These are phyloP conservation scores for Thelonectria blattea DNA, from an alignment of 2,329 filamentous ascomycete species.

Conservation along the genomic window DNA sequence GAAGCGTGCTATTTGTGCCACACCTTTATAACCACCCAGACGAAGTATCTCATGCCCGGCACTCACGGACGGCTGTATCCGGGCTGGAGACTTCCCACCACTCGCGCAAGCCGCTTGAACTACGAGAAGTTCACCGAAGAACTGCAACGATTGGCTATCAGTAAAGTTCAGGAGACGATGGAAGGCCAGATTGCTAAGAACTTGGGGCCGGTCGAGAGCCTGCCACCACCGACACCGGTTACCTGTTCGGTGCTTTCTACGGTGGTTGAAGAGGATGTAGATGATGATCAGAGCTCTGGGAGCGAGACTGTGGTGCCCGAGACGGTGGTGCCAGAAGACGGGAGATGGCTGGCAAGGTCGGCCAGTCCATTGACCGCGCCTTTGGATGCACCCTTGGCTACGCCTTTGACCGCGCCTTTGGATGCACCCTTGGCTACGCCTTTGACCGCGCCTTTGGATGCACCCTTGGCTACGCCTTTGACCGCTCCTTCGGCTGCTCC, in stretches of 20 bases:
- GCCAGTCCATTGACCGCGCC: neutral
- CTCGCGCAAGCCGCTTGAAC: neutral
- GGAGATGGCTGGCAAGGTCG: too few relatives aligned
- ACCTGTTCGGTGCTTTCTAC: neutral
- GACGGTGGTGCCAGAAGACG: neutral
- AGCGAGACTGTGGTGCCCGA: slow-evolving; percentile 1
- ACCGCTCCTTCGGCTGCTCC: too few relatives aligned
- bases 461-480: too few relatives aligned
- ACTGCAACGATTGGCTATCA: slow-evolving; percentile 10
- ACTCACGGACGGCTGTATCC: slow-evolving; percentile 32
- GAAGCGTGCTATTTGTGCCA: slow-evolving; percentile 33
- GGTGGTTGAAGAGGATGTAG: neutral
- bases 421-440: too few relatives aligned
- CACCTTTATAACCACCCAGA: slow-evolving; percentile 20
- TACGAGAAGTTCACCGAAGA: slow-evolving; percentile 6
- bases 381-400: too few relatives aligned
- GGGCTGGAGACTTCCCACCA: slow-evolving; percentile 23
- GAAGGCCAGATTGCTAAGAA: neutral
- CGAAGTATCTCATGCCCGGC: slow-evolving; percentile 13
- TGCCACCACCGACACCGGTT: neutral
- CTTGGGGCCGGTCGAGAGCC: slow-evolving; percentile 17
- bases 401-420: too few relatives aligned
- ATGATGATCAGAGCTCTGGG: neutral
- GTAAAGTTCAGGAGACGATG: slow-evolving; percentile 2
- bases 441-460: too few relatives aligned